Percentiles rank a stretch among this genome's conserved stretches.
Evolutionary conservation across 495 filamentous ascomycete genomes (phyloP).

Genomic region (Corynascus novoguineensis): DNA sequence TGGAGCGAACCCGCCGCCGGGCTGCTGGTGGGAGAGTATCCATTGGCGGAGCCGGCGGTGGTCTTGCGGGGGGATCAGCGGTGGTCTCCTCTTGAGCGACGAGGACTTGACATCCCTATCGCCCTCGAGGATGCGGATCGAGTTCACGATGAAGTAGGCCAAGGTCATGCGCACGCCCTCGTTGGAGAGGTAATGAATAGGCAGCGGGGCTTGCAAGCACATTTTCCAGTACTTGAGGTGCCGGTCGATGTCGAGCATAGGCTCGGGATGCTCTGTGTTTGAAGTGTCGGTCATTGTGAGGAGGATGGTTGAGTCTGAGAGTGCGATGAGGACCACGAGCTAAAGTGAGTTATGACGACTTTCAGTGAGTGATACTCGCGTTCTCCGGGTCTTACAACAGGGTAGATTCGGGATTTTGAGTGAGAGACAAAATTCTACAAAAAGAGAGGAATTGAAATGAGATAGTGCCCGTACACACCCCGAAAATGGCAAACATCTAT

Average conservation of each 20-base stretch:
- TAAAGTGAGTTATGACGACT: no score
- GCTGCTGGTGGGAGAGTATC: conserved; percentile 70
- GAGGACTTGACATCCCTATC: no score
- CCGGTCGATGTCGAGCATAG: conserved; percentile 58
- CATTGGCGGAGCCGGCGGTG: conserved; percentile 35
- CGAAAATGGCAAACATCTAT: no score
- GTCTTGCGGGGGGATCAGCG: conserved; percentile 34
- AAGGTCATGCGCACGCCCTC: conserved; percentile 87
- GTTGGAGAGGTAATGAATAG: conserved; percentile 71
- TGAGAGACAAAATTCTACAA: no score
- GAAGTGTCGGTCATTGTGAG: conserved; percentile 29
- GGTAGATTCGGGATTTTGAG: no score
- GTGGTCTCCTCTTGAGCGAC: conserved; percentile 13
- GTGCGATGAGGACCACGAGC: neutral
- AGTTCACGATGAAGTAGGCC: conserved; percentile 68
- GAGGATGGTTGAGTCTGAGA: neutral
- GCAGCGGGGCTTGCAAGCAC: conserved; percentile 77
- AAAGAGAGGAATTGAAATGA: no score
- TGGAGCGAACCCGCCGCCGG: conserved; percentile 73
- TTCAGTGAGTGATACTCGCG: no score
- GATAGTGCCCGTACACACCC: no score
- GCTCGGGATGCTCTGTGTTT: conserved; percentile 14
- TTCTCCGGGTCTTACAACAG: no score
- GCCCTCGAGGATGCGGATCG: conserved; percentile 43
- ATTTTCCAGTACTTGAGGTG: conserved; percentile 93